Base-by-base conservation (phyloP, 257 asterid species). In the Salvia rosmarinus region DNA sequence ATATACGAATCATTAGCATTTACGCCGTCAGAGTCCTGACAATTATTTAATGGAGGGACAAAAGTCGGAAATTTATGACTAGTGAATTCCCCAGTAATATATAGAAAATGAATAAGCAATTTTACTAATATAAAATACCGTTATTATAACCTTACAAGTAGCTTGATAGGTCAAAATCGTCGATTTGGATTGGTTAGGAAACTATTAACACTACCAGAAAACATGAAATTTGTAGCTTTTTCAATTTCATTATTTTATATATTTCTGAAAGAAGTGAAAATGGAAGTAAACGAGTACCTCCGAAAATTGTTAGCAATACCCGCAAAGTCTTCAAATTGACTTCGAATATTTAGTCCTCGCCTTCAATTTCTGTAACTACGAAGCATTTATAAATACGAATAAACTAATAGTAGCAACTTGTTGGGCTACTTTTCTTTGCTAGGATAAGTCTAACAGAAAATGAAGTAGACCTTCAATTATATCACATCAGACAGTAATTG, bases 321-420 rank as follows among this genome's bases (percentile, higher is more conserved):
- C 30, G 30, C 30, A 25, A 25, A 14, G 58, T 64, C 74, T 69
- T 39, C 43, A 23, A 23, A 20, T 54, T 69, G 65, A 54, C 74
- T 69, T 54, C 1, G 16, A 25, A 37, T 5, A 9, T 19, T 0
- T 19, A 13, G 57, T 46, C 58, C 64, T 9, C 67, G 13, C 7
- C 37, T 64, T 35, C 40, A 35, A 35, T 35, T 0, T 35, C 9
- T 35, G 37, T 32, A 32, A 32, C 37, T 32, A 32, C 6, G 4
- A 32, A 32, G 37, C 37, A 32, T 32, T 32, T 5, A 32, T 32
- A 32, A 32, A 32, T 32, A 32, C 37, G 6, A 32, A 1, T 32
- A 32, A 37, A 37, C 43, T 6, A 39, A 39, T 39, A 39, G 9
- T 39, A 39, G 44, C 44, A 39, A 39, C 44, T 39, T 39, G 44